Conservation (phyloP, 768 basidiomycete species). For the Boletus insuetus region DNA sequence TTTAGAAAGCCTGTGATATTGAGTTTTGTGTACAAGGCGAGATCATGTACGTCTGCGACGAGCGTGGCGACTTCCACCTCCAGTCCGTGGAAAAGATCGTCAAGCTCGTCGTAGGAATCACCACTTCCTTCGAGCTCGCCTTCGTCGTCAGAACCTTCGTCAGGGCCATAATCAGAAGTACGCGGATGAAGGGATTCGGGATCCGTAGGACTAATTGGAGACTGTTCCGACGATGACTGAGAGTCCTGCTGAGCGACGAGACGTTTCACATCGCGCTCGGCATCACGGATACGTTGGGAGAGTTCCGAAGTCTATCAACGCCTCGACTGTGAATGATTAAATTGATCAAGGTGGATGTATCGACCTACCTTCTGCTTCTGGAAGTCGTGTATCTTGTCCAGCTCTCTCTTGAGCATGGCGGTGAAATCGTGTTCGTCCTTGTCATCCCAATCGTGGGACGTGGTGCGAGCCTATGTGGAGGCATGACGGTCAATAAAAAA, state of each 20-base stretch:
- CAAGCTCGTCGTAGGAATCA: conserved; percentile 70
- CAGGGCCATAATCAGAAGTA: conserved; percentile 46
- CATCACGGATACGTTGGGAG: conserved; percentile 73
- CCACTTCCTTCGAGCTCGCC: conserved; percentile 44
- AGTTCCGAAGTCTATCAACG: conserved; percentile 70
- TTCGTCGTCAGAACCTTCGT: conserved; percentile 67
- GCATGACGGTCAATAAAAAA: not conserved
- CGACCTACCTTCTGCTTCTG: conserved; percentile 76
- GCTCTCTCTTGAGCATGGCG: conserved; percentile 72
- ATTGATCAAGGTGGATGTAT: not conserved
- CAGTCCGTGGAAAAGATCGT: conserved; percentile 80
- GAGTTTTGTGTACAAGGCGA: conserved; percentile 91
- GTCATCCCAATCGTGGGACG: conserved; percentile 62
- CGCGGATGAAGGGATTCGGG: conserved; percentile 53
- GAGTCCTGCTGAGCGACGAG: conserved; percentile 61
- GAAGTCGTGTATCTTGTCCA: conserved; percentile 93
- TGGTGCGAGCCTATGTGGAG: conserved; percentile 45
- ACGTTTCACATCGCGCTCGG: conserved; percentile 76
- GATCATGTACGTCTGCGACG: conserved; percentile 89
- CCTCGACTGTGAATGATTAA: not conserved
- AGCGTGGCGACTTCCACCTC: conserved; percentile 95
- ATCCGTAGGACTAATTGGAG: conserved; percentile 37
- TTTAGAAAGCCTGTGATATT: conserved; percentile 99
- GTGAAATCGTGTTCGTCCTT: conserved; percentile 84
- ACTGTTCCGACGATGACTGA: conserved; percentile 23